Evolutionary conservation across 768 basidiomycete species (phyloP).

Genomic region (Neoboletus magnificus): DNA sequence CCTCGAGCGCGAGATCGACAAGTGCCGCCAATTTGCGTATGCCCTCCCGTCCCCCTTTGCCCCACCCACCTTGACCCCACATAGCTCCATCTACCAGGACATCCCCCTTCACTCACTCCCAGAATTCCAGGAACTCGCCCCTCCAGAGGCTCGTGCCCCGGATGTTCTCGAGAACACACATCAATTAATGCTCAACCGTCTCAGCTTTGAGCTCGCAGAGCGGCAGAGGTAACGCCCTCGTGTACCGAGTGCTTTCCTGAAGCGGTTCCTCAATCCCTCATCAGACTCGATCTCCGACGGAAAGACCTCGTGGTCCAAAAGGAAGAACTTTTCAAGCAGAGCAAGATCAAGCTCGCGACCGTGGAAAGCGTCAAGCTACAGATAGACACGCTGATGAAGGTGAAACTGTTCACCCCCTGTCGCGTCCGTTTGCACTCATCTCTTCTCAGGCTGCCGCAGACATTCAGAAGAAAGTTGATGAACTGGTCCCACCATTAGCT

Average conservation of each 20-base stretch:
- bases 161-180: slow-evolving; percentile 68
- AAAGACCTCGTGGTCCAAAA: slow-evolving; percentile 68
- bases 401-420: slow-evolving; percentile 21
- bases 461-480: slow-evolving; percentile 72
- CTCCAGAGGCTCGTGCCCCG: slow-evolving; percentile 57
- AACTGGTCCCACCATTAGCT: slow-evolving; percentile 50
- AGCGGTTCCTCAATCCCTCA: slow-evolving; percentile 2
- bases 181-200: slow-evolving; percentile 82
- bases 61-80: slow-evolving; percentile 1
- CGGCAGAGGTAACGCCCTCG: slow-evolving; percentile 64
- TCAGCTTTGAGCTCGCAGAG: slow-evolving; percentile 85
- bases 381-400: slow-evolving; percentile 76
- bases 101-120: slow-evolving; percentile 68
- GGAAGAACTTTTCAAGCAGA: slow-evolving; percentile 77
- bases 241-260: slow-evolving; percentile 2
- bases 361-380: slow-evolving; percentile 78
- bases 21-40: slow-evolving; percentile 90
- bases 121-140: slow-evolving; percentile 69
- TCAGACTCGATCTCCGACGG: slow-evolving; percentile 68
- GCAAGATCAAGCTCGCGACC: slow-evolving; percentile 65
- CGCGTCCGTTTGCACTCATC: slow-evolving; percentile 10
- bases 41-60: background rate
- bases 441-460: slow-evolving; percentile 59
- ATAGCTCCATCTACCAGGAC: slow-evolving; percentile 86
- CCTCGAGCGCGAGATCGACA: slow-evolving; percentile 87